Conservation (phyloP, 495 filamentous ascomycete genomes). For the Aspergillus avenaceus region DNA sequence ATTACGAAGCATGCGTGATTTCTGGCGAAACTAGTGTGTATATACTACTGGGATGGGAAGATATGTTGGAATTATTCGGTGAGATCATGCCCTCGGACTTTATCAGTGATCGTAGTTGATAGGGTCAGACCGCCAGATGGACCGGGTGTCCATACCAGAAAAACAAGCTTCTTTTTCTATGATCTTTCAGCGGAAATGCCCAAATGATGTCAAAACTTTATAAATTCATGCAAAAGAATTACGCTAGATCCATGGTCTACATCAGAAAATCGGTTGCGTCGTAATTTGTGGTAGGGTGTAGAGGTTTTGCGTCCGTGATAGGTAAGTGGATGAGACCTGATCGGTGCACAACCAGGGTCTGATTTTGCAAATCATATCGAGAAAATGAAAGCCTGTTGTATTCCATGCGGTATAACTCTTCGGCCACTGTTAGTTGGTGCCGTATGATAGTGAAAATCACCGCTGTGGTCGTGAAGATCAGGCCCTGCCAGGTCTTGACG, state of each 20-base stretch:
- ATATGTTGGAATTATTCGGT: no score
- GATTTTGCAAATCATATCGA: not conserved
- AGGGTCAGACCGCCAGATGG: not conserved
- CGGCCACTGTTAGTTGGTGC: not conserved
- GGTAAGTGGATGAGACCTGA: not conserved
- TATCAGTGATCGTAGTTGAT: not conserved
- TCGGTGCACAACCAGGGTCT: not conserved
- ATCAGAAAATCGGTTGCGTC: not conserved
- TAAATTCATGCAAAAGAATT: no score
- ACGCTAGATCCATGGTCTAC: not conserved
- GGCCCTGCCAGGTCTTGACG: no score
- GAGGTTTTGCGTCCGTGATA: not conserved
- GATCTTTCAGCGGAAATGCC: not conserved
- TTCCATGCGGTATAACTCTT: not conserved
- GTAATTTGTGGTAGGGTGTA: not conserved
- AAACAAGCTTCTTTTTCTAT: not conserved
- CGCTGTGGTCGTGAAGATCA: not conserved
- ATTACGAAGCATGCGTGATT: not conserved
- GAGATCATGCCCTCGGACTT: no score
- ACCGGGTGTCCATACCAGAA: no score
- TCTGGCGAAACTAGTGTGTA: no score
- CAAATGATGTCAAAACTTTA: no score
- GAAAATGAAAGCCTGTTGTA: not conserved
- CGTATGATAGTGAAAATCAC: not conserved
- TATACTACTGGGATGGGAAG: no score